These are phyloP conservation scores for Pythium rhizo-oryzae DNA, from an alignment of 352 stramenopile genomes.

Conservation along the genomic window DNA sequence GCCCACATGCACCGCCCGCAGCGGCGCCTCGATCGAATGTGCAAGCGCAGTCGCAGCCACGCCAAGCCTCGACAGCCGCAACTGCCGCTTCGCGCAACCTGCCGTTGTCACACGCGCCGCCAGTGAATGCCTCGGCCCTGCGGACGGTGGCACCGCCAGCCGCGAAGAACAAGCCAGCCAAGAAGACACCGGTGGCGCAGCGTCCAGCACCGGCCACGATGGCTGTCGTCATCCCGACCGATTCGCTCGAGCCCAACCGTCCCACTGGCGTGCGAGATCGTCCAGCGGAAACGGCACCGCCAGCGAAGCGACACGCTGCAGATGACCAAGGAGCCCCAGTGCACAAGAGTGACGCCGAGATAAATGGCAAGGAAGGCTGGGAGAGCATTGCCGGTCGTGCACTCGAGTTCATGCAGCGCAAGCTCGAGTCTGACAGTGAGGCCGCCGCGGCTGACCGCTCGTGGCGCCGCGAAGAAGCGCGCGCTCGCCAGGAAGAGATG, in stretches of 20 bases:
- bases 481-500: constrained; percentile 11
- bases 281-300: neutral
- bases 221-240: constrained; percentile 4
- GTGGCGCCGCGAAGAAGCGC: constrained; percentile 19
- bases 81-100: neutral
- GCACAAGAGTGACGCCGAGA: neutral
- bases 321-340: neutral
- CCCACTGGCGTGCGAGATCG: neutral
- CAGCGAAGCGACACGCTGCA: constrained; percentile 3
- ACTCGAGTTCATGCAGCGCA: constrained; percentile 14
- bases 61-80: neutral
- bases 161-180: neutral
- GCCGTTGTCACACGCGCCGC: neutral
- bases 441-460: constrained; percentile 10
- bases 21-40: too few species aligned
- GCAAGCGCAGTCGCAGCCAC: neutral
- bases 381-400: constrained; percentile 5
- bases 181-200: neutral
- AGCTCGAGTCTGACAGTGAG: constrained; percentile 21
- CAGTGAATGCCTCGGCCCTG: too few species aligned
- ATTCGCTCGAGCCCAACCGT: constrained; percentile 1
- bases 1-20: neutral
- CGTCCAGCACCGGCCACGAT: neutral
- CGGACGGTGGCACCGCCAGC: neutral
- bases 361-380: neutral